These are phyloP conservation scores for Nakazawaea populi DNA, from an alignment of 805 yeast species.

Conservation along the genomic window DNA sequence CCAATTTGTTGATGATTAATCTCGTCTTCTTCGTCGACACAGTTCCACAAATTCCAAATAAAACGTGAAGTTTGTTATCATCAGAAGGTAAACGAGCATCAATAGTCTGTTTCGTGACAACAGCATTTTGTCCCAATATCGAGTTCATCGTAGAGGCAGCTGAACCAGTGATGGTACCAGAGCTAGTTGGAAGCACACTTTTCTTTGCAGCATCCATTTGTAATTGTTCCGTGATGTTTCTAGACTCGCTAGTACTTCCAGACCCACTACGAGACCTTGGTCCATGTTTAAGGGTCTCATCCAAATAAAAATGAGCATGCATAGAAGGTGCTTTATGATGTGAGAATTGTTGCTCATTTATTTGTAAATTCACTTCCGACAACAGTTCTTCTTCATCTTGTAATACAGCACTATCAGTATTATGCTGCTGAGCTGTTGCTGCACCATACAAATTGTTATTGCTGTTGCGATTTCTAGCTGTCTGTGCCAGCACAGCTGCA, in stretches of 20 bases:
- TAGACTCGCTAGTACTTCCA: conserved; percentile 21
- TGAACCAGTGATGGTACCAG: background rate
- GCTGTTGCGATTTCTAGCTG: conserved; percentile 24
- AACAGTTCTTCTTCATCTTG: conserved; percentile 1
- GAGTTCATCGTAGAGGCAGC: background rate
- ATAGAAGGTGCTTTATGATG: conserved; percentile 57
- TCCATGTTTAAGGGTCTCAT: conserved; percentile 56
- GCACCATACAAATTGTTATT: background rate
- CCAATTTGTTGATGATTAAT: conserved; percentile 43
- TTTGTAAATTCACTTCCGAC: conserved; percentile 7
- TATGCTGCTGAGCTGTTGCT: background rate
- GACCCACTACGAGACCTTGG: conserved; percentile 29
- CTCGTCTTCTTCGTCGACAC: conserved; percentile 45
- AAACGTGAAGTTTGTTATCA: conserved; percentile 51
- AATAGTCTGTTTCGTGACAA: conserved; percentile 13
- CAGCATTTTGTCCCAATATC: conserved; percentile 4
- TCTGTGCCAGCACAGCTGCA: conserved; percentile 33
- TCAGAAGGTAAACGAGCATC: conserved; percentile 38
- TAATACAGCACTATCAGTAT: background rate
- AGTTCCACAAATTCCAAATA: conserved; percentile 57
- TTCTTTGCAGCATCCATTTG: background rate
- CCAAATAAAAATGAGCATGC: conserved; percentile 75
- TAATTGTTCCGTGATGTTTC: conserved; percentile 12
- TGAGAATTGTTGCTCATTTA: conserved; percentile 8
- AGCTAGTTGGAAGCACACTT: background rate